Conservation (phyloP, 2,329 filamentous ascomycete genomes). For the Beauveria rudraprayagi region DNA sequence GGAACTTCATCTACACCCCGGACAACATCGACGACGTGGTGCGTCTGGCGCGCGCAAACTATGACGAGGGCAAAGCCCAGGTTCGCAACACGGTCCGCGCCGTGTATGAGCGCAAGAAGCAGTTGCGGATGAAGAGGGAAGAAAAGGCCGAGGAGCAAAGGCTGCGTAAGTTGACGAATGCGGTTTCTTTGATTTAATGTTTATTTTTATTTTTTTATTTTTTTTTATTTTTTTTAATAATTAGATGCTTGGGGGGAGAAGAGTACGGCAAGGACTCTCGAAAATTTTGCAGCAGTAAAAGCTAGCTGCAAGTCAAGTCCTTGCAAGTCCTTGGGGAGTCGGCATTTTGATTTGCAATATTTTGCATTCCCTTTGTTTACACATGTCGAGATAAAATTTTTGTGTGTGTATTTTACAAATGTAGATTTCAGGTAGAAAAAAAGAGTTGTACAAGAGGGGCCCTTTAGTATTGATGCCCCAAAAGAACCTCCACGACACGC, state of each 20-base stretch:
- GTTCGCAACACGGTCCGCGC: conserved; percentile 72
- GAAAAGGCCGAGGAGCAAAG: conserved; percentile 13
- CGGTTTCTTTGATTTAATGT: background rate
- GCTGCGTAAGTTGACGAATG: background rate
- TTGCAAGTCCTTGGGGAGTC: background rate
- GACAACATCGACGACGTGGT: conserved; percentile 84
- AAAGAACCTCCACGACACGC: background rate
- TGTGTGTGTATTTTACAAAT: conserved; percentile 27
- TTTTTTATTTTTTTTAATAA: too few relatives aligned
- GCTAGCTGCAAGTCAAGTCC: background rate
- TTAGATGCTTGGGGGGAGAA: background rate
- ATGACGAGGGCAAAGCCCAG: conserved; percentile 69
- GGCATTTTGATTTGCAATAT: background rate
- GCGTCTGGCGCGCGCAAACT: conserved; percentile 76
- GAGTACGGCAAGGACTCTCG: background rate
- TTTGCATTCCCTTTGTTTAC: conserved; percentile 25
- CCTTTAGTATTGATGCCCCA: background rate
- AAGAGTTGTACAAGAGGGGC: conserved; percentile 14
- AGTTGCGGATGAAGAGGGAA: conserved; percentile 49
- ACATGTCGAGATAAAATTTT: conserved; percentile 14
- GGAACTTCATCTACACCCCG: conserved; percentile 95
- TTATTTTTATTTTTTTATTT: background rate
- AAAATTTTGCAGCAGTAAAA: background rate
- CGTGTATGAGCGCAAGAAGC: conserved; percentile 89
- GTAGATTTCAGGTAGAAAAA: conserved; percentile 20